Evolutionary conservation across 192 early-diverging fungal genomes (phyloP), one percentile per base, ranked within the genome.

Genomic region (Kappamyces sp.): DNA sequence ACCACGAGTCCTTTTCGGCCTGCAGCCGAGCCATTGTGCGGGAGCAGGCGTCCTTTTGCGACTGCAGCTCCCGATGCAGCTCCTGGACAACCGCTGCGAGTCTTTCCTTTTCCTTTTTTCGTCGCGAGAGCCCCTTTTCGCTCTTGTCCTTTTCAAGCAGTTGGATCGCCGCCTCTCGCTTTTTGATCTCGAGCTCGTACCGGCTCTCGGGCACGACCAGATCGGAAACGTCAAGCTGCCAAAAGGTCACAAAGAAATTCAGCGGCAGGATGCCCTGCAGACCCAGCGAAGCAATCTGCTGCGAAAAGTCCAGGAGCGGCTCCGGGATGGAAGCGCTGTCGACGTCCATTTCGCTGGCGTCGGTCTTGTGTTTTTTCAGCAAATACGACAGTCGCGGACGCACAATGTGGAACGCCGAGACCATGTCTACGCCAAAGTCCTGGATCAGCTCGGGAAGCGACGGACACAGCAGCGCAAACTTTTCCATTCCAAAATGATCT

Each of bases 211-310:
- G 88, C 12, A 84, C 77, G 40, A 74, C 65, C 9, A 93, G 86
- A 61, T 93, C 90, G 62, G 86, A 86, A 3, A 92, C 61, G 3
- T 69, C 66, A 7, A 93, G 65, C 44, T 86, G 85, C 90, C 90
- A 93, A 61, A 91, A 93, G 0, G 81, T 82, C 5, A 77, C 69
- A 63, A 84, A 93, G 54, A 92, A 93, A 15, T 83, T 68, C 0
- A 88, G 81, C 3, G 64, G 54, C 9, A 70, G 55, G 5, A 57
- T 67, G 9, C 55, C 64, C 82, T 77, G 83, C 0, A 73, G 71
- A 3, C 51, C 38, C 0, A 58, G 40, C 33, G 75, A 73, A 3
- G 72, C 39, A 32, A 79, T 84, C 8, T 51, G 15, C 15, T 5
- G 41, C 2, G 38, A 40, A 4, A 57, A 10, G 9, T 40, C 39